Conservation (phyloP, 2,329 filamentous ascomycete genomes). For the Cladosporium sp. region DNA sequence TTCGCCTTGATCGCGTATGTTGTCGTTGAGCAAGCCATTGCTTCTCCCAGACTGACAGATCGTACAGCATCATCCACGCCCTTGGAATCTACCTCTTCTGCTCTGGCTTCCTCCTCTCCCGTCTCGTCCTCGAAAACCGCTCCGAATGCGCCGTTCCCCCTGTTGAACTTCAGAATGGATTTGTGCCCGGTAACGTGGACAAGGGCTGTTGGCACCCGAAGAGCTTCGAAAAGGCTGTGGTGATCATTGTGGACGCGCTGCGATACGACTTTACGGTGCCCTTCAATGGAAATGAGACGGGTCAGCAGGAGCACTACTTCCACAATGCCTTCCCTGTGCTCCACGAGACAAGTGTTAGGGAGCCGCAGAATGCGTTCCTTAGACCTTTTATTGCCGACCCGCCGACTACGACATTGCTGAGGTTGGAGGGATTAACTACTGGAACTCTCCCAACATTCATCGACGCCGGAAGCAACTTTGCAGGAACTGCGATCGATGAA, state of each 20-base stretch:
- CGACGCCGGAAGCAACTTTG: constrained; percentile 91
- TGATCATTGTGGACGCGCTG: constrained; percentile 87
- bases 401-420: constrained; percentile 86
- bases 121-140: constrained; percentile 73
- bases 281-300: constrained; percentile 49
- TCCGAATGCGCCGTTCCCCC: constrained; percentile 74
- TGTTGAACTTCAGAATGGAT: constrained; percentile 41
- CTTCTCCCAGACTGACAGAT: constrained; percentile 15
- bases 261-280: constrained; percentile 97
- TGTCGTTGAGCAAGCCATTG: too few relatives aligned
- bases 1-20: constrained; percentile 61
- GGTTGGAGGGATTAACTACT: constrained; percentile 89
- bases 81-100: constrained; percentile 88
- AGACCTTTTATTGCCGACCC: constrained; percentile 96
- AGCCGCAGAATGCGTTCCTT: constrained; percentile 79
- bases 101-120: constrained; percentile 87
- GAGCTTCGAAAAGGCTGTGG: constrained; percentile 84
- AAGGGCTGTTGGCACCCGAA: constrained; percentile 94
- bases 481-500: constrained; percentile 90
- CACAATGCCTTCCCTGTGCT: constrained; percentile 86
- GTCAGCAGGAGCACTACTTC: constrained; percentile 58
- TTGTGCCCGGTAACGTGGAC: constrained; percentile 38
- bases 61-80: constrained; percentile 61
- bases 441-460: constrained; percentile 93
- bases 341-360: constrained; percentile 71